Conservation (phyloP, 2,329 filamentous ascomycete genomes). For the Trichoderma gracile region DNA sequence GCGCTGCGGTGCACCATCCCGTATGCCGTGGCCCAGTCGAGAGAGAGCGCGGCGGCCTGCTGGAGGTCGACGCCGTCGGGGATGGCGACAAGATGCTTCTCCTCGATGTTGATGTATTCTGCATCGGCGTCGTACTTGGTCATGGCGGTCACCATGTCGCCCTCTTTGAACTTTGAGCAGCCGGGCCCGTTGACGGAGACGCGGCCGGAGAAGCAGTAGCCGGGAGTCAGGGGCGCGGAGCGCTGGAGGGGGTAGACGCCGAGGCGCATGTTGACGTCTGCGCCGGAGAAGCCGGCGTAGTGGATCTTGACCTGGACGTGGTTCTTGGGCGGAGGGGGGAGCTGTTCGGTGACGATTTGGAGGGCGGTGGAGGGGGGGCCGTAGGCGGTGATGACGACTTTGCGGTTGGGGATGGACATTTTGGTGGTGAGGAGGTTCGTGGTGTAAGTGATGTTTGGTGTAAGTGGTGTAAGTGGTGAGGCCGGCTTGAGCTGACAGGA, state of each 20-base stretch:
- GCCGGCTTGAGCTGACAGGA: neutral
- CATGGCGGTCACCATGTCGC: constrained; percentile 40
- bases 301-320: constrained; percentile 51
- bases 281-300: constrained; percentile 50
- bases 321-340: constrained; percentile 42
- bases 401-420: constrained; percentile 37
- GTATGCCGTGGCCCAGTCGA: constrained; percentile 50
- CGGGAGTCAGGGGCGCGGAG: constrained; percentile 49
- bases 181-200: constrained; percentile 43
- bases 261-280: constrained; percentile 52
- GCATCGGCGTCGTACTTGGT: constrained; percentile 48
- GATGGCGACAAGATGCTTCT: constrained; percentile 48
- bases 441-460: neutral
- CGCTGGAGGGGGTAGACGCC: constrained; percentile 50
- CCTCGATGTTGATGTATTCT: constrained; percentile 47
- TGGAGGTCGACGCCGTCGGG: constrained; percentile 44
- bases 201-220: constrained; percentile 50
- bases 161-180: constrained; percentile 34
- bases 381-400: constrained; percentile 46
- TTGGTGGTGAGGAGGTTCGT: neutral
- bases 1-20: constrained; percentile 42
- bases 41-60: constrained; percentile 43
- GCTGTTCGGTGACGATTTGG: constrained; percentile 38
- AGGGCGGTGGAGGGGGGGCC: constrained; percentile 43
- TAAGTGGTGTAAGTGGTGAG: neutral